Evolutionary conservation across 75 land plant genomes (phyloP).

Genomic region (Cupressus sempervirens): DNA sequence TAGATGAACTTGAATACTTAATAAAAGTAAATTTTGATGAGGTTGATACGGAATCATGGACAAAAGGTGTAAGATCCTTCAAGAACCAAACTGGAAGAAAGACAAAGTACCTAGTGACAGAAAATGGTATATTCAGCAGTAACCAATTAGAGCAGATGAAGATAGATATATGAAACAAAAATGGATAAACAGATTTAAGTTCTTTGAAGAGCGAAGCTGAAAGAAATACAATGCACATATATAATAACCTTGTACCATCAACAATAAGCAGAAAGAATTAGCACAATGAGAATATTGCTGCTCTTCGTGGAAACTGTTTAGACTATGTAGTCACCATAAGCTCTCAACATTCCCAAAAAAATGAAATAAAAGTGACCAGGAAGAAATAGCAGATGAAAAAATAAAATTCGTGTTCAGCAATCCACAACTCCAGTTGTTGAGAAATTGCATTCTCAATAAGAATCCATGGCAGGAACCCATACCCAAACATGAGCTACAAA

Average conservation of each 20-base stretch:
- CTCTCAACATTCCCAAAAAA: not conserved
- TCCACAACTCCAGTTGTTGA: not conserved
- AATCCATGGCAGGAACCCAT: not conserved
- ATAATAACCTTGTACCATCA: not conserved
- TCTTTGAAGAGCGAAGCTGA: not conserved
- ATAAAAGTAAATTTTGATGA: not conserved
- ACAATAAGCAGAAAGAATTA: not conserved
- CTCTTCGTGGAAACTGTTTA: not conserved
- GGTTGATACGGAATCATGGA: not conserved
- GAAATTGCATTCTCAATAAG: not conserved
- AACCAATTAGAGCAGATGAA: not conserved
- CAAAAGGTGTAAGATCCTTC: not conserved
- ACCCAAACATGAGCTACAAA: not conserved
- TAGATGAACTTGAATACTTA: not conserved
- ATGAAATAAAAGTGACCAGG: not conserved
- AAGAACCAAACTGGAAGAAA: not conserved
- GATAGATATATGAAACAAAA: not conserved
- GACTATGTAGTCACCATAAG: not conserved
- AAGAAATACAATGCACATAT: not conserved
- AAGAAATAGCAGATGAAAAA: not conserved
- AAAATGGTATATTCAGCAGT: not conserved
- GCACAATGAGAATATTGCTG: not conserved
- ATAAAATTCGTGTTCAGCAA: not conserved
- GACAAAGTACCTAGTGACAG: not conserved
- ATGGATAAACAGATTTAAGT: not conserved